Conservation (phyloP, 2,329 filamentous ascomycete species). For the Trichocomaceae sp. region DNA sequence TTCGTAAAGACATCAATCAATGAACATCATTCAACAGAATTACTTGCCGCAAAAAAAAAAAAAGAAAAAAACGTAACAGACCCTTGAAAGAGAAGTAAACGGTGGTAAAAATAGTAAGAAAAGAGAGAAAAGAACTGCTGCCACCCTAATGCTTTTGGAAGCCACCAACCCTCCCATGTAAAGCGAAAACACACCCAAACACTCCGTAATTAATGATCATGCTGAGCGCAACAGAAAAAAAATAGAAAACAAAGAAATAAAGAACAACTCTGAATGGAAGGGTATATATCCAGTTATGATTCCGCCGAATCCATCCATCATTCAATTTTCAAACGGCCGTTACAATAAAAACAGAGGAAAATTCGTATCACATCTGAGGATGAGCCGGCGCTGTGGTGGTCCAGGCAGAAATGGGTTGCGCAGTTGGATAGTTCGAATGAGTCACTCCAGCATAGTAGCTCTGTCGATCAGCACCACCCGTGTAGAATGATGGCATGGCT, state of each 20-base stretch:
- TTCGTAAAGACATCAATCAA: background rate
- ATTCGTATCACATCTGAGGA: slow-evolving; percentile 29
- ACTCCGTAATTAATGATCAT: slow-evolving; percentile 2
- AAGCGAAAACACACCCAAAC: slow-evolving; percentile 6
- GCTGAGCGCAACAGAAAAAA: background rate
- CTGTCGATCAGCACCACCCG: slow-evolving; percentile 26
- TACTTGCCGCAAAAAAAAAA: background rate
- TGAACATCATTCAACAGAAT: background rate
- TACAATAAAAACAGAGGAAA: slow-evolving; percentile 1
- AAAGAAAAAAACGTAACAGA: no score
- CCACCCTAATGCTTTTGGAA: slow-evolving; percentile 8
- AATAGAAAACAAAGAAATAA: background rate
- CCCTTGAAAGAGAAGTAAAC: background rate
- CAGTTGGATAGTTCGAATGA: slow-evolving; percentile 28
- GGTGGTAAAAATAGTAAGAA: background rate
- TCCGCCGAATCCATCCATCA: slow-evolving; percentile 4
- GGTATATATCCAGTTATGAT: slow-evolving; percentile 12
- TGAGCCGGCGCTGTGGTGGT: slow-evolving; percentile 34
- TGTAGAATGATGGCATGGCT: slow-evolving; percentile 29
- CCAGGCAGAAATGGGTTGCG: slow-evolving; percentile 30
- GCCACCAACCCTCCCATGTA: slow-evolving; percentile 2
- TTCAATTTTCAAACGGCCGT: slow-evolving; percentile 7
- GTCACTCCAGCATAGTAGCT: slow-evolving; percentile 29
- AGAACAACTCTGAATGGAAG: slow-evolving; percentile 1
- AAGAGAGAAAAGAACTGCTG: background rate